These are phyloP conservation scores for Onygenales sp. DNA, from an alignment of 2,329 filamentous ascomycete species.

Conservation along the genomic window DNA sequence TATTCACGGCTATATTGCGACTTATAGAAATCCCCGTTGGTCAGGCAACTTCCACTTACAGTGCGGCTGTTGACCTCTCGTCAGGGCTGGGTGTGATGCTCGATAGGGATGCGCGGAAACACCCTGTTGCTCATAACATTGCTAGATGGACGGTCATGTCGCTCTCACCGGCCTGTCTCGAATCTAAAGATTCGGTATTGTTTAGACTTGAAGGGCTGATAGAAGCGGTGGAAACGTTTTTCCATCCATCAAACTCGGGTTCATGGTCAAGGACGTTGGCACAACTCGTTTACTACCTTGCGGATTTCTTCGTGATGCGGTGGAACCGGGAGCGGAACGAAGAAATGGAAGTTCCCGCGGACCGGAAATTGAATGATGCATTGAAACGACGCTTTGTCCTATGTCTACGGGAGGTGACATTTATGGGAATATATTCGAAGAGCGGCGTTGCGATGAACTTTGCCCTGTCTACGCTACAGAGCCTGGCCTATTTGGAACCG, in stretches of 20 bases:
- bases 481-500: conserved; percentile 81
- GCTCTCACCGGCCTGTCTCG: conserved; percentile 71
- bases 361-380: conserved; percentile 68
- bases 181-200: conserved; percentile 68
- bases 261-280: conserved; percentile 82
- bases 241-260: conserved; percentile 94
- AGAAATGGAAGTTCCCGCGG: conserved; percentile 76
- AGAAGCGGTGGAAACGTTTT: conserved; percentile 94
- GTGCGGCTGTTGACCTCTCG: conserved; percentile 65
- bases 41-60: conserved; percentile 89
- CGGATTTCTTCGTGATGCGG: conserved; percentile 92
- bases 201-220: conserved; percentile 82
- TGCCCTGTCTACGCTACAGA: conserved; percentile 82
- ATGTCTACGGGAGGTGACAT: conserved; percentile 82
- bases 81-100: conserved; percentile 77
- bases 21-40: conserved; percentile 93
- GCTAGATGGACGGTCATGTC: conserved; percentile 91
- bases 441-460: conserved; percentile 85
- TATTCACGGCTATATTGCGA: conserved; percentile 85
- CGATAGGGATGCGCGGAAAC: conserved; percentile 87
- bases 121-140: conserved; percentile 84
- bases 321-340: conserved; percentile 94
- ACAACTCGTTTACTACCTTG: conserved; percentile 83
- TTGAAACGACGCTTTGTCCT: conserved; percentile 83
- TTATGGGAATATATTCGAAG: conserved; percentile 98